Base-by-base conservation (phyloP, 2,329 filamentous ascomycete species). In the Blumeriella jaapii region DNA sequence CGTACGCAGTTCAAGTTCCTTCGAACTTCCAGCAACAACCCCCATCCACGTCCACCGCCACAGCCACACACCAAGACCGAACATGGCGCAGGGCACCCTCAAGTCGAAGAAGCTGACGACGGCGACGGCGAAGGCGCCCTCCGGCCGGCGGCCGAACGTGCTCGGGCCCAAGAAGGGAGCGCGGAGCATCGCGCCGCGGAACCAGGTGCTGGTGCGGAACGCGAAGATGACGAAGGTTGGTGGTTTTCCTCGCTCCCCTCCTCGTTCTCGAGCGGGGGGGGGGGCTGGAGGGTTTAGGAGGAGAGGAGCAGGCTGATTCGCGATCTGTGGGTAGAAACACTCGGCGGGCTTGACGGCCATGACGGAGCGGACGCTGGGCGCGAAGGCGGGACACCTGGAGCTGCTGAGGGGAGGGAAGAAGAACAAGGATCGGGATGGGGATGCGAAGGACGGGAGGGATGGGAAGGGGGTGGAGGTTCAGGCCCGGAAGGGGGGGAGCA, bases 361-460 rank as follows among this genome's bases (percentile, higher is more conserved):
- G 59, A 83, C 78, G n/a, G 79, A 84, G 53, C 69, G 69, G 41
- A 69, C 66, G 43, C 63, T 83, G 7, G 78, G 77, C 9, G 63
- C 73, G 42, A 72, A 72, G 50, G 78, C 77, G 4, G 79, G 78
- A 10, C 78, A 84, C 64, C 51, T 83, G 51, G 78, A 84, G 56
- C 53, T 83, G 51, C 55, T 83, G 51, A 65, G 65, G 38, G 75
- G 76, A 2, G 77, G 75, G 9, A 81, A 79, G 67, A 78, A 71
- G 58, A 65, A 71, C 41, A 64, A 58, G 48, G 61, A n/a, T n/a
- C n/a, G n/a, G n/a, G n/a, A n/a, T n/a, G n/a, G n/a, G n/a, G n/a
- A 61, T 48, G 50, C 44, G 40, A 56, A 55, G 44, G 54, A 55
- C 36, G 54, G 50, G 24, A 55, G 57, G 44, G 53, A 48, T 23